phyloP scores from a whole-genome alignment of 257 asterid species.

The Solanum gandarillasii region DNA sequence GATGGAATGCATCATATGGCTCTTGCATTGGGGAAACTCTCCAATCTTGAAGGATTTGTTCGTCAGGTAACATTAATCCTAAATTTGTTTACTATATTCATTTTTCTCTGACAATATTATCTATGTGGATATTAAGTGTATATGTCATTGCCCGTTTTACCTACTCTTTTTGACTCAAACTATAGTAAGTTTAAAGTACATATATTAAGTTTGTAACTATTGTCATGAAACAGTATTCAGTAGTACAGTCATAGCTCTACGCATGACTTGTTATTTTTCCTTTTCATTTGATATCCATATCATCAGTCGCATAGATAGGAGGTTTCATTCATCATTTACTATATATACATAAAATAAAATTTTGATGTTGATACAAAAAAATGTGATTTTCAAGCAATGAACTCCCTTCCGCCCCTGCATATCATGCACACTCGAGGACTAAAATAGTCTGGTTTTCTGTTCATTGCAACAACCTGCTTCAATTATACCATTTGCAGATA shows the following conservation, averaged over 20 bases:
- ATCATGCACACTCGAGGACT: background rate
- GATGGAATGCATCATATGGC: conserved; percentile 59
- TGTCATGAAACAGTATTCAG: background rate
- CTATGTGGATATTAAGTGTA: background rate
- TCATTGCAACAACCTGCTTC: background rate
- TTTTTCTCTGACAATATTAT: background rate
- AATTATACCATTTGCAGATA: background rate
- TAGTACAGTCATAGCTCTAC: background rate
- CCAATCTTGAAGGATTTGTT: conserved; percentile 52
- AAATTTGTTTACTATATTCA: background rate
- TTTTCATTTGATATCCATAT: background rate
- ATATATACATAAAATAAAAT: background rate
- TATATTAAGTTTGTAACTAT: background rate
- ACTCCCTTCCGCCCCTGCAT: background rate
- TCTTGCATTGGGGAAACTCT: conserved; percentile 49
- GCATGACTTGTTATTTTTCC: background rate
- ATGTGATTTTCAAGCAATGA: background rate
- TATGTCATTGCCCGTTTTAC: background rate
- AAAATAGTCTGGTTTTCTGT: background rate
- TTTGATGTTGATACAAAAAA: background rate
- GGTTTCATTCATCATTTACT: background rate
- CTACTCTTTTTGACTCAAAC: background rate
- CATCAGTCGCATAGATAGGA: background rate
- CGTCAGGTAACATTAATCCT: conserved; percentile 28
- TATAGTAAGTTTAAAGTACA: background rate